Evolutionary conservation across 2,329 filamentous ascomycete genomes (phyloP).

Genomic region (Grosmannia clavigera): DNA sequence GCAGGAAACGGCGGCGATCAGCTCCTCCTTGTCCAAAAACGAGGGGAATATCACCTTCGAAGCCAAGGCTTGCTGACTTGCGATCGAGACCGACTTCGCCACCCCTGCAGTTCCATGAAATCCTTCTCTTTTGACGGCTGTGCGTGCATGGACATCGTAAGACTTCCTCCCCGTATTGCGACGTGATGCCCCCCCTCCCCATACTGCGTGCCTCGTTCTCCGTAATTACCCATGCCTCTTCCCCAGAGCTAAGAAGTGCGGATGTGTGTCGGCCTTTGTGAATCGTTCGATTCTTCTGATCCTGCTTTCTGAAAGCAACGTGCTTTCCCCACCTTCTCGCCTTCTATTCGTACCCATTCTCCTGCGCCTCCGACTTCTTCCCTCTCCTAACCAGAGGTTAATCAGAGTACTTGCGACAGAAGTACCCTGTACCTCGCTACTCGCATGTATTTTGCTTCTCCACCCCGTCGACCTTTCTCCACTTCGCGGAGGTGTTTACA

Average conservation of each 20-base stretch:
- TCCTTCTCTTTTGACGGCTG: not conserved
- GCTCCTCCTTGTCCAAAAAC: not conserved
- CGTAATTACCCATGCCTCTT: not conserved
- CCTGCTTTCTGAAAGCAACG: not conserved
- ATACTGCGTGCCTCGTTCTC: not conserved
- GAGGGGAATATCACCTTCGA: not conserved
- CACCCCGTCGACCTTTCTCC: not conserved
- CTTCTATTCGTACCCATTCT: not conserved
- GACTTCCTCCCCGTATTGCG: not conserved
- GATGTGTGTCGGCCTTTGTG: not conserved
- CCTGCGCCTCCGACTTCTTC: not conserved
- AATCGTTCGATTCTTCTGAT: not conserved
- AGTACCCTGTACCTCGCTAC: not conserved
- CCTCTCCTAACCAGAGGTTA: not conserved
- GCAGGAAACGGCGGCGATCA: not conserved
- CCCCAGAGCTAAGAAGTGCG: not conserved
- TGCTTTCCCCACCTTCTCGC: not conserved
- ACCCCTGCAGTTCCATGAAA: not conserved
- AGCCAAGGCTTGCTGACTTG: not conserved
- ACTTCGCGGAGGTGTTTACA: not conserved
- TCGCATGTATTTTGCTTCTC: not conserved
- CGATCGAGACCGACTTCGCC: not conserved
- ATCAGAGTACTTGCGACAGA: not conserved
- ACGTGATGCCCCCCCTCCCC: not conserved
- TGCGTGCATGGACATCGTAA: conserved; percentile 2